phyloP scores from a whole-genome alignment of 345 rosid genomes.

The Linum lewisii region DNA sequence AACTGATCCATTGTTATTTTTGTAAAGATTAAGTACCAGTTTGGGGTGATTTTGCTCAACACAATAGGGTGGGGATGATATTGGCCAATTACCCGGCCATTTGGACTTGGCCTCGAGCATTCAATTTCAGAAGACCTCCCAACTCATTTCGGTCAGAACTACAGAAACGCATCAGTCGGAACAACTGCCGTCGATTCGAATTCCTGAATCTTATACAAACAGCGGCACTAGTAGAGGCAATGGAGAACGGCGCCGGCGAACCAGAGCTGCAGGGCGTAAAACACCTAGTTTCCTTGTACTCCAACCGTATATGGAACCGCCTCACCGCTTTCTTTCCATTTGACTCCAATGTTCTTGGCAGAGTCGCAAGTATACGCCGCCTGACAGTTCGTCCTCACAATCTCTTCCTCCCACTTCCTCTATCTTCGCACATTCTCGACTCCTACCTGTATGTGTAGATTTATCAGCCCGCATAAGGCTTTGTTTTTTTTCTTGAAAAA shows the following conservation, averaged over 20 bases:
- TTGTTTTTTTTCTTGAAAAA: neutral
- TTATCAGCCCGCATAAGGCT: neutral
- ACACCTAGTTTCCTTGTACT: conserved; percentile 40
- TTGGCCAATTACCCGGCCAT: no score
- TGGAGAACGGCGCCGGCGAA: conserved; percentile 1
- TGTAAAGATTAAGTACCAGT: no score
- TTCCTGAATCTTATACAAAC: neutral
- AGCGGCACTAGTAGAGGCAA: neutral
- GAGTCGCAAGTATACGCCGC: conserved; percentile 42
- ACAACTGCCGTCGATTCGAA: neutral
- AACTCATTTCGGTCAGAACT: no score
- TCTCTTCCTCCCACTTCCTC: conserved; percentile 46
- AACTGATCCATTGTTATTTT: no score
- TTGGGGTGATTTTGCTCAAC: no score
- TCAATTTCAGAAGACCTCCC: no score
- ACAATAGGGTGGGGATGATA: no score
- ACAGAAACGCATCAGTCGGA: neutral
- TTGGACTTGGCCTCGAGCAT: no score
- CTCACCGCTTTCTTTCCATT: conserved; percentile 33
- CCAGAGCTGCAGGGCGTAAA: conserved; percentile 17
- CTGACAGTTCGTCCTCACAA: conserved; percentile 31
- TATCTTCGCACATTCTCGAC: conserved; percentile 42
- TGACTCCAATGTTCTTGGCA: conserved; percentile 30
- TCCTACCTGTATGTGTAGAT: conserved; percentile 32
- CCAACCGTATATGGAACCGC: conserved; percentile 41